A percentile compares a stretch with the other conserved stretches of the same genome.
Conservation (phyloP, 1,284 basidiomycete genomes). For the Tranzscheliella williamsii region DNA sequence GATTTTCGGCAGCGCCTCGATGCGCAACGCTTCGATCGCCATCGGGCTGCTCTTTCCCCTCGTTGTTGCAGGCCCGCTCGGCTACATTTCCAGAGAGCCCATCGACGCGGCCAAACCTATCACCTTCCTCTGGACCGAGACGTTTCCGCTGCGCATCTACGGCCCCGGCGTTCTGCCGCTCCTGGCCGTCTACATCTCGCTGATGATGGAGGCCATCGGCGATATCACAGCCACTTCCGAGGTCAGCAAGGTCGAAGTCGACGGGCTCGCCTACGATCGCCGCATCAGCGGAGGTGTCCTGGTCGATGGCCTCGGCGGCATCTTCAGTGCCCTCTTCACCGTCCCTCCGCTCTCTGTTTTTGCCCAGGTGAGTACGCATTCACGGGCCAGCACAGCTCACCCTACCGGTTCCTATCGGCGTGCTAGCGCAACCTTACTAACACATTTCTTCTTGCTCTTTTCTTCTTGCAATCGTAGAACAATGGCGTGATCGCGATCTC, state of each 20-base stretch:
- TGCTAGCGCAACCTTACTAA: no score
- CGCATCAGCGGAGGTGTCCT: slow-evolving; percentile 83
- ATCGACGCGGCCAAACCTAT: slow-evolving; percentile 42
- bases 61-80: slow-evolving; percentile 41
- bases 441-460: no score
- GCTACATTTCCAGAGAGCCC: slow-evolving; percentile 35
- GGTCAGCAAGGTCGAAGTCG: slow-evolving; percentile 69
- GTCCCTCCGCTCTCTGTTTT: slow-evolving; percentile 78
- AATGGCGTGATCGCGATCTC: slow-evolving; percentile 66
- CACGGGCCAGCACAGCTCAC: no score
- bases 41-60: slow-evolving; percentile 54
- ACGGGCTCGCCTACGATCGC: slow-evolving; percentile 68
- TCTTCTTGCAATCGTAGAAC: no score
- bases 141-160: slow-evolving; percentile 78
- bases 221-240: slow-evolving; percentile 84
- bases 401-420: no score
- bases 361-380: no score
- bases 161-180: slow-evolving; percentile 80
- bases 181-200: slow-evolving; percentile 72
- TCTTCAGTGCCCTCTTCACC: slow-evolving; percentile 75
- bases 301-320: slow-evolving; percentile 70
- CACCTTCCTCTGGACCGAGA: slow-evolving; percentile 68
- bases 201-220: slow-evolving; percentile 80
- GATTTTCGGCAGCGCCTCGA: slow-evolving; percentile 75
- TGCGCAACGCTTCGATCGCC: slow-evolving; percentile 68